Percentiles rank a stretch among this genome's conserved stretches.
Evolutionary conservation across 371 early-diverging fungal genomes (phyloP).

Genomic region (Haplosporangium sp.): DNA sequence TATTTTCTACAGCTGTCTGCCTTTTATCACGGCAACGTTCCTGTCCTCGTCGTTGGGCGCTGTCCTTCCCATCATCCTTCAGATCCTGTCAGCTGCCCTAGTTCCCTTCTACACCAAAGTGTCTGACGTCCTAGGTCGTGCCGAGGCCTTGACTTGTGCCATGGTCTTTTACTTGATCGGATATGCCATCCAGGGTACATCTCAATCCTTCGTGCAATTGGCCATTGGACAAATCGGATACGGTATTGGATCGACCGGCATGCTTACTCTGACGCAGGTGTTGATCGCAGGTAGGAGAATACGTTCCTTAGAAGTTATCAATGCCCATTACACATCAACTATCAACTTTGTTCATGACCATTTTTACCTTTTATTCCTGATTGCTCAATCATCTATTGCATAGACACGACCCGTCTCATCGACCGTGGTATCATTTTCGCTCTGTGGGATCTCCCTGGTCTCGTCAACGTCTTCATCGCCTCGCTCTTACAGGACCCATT

Average conservation of each 20-base stretch:
- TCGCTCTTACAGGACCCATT: conserved; percentile 39
- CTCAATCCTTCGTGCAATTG: conserved; percentile 50
- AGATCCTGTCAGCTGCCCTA: conserved; percentile 58
- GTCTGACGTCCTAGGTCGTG: conserved; percentile 59
- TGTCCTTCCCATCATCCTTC: conserved; percentile 55
- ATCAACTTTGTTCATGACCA: neutral
- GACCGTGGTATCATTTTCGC: conserved; percentile 50
- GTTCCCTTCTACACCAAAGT: conserved; percentile 62
- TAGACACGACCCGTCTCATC: conserved; percentile 38
- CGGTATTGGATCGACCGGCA: conserved; percentile 59
- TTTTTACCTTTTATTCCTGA: neutral
- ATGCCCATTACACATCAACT: no score
- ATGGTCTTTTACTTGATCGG: conserved; percentile 58
- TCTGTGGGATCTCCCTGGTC: conserved; percentile 39
- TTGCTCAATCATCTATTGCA: neutral
- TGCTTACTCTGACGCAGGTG: conserved; percentile 56
- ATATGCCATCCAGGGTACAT: conserved; percentile 52
- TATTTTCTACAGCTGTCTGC: conserved; percentile 31
- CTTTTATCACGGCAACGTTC: conserved; percentile 39
- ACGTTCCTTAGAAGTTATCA: neutral
- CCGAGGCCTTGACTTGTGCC: conserved; percentile 53
- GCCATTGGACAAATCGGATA: conserved; percentile 58
- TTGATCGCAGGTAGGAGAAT: conserved; percentile 57
- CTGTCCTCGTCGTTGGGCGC: conserved; percentile 30
- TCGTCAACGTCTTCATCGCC: conserved; percentile 33